Base-by-base conservation (phyloP, 2,329 filamentous ascomycete genomes). In the Sporothrix brasiliensis region DNA sequence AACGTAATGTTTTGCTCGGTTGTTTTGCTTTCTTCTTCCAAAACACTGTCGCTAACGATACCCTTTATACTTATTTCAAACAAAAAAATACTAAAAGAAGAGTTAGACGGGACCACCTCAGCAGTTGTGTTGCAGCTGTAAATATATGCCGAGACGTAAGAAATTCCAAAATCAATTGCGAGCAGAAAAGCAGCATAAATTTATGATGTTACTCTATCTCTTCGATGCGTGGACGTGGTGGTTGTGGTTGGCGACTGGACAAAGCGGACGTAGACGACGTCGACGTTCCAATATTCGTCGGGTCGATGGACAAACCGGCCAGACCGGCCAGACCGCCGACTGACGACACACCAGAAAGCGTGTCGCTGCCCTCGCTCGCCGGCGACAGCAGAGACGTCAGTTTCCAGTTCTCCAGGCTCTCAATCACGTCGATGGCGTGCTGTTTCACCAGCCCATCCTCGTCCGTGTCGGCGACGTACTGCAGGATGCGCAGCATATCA, bases 361-460 rank as follows among this genome's bases (percentile, higher is more conserved):
- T 27, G 13, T 53, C 44, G 54, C n/a, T 11, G 65, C 69, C 10
- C n/a, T 56, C 69, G 39, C 54, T 65, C 19, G 52, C 63, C 21
- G 67, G 58, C 27, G 77, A 70, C 16, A 77, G 66, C 44, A 77
- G 67, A 14, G 75, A 73, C 27, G 71, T 70, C 77, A 89, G 79
- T 71, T 84, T 83, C 86, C 87, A 89, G 71, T 84, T 86, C 74
- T 89, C 85, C 72, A 93, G 76, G 65, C 86, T 89, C 77, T 92
- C 90, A 13, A 88, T 77, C n/a, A 90, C 88, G 74, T 89, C 89
- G 44, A 79, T 80, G 2, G 89, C 89, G 78, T 93, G 90, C 74
- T 89, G 84, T 73, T 84, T 84, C 13, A 92, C 91, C 54, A 93
- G 79, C 0, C 86, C 89, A 76, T 93, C 91, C 30, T 83, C 85